Evolutionary conservation across 1,139 yeast genomes (phyloP).

Genomic region (Protomyces inundatus): DNA sequence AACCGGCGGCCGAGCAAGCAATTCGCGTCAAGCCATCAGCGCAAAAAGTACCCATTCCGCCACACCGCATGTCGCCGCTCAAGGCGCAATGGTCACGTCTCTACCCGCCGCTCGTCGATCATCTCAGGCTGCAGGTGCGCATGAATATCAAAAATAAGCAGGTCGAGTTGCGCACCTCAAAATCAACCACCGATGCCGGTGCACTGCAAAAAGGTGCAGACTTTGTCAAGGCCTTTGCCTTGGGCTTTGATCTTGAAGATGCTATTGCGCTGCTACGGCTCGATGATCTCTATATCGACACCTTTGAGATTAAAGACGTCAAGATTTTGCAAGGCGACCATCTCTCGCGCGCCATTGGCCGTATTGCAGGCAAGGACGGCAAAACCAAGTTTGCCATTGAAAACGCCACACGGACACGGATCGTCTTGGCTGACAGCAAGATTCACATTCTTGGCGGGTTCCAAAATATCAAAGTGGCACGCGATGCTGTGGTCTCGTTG

Average conservation of each 20-base stretch:
- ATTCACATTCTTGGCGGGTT: conserved; percentile 96
- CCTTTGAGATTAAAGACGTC: conserved; percentile 94
- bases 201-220: conserved; percentile 98
- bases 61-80: conserved; percentile 92
- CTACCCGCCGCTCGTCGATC: conserved; percentile 93
- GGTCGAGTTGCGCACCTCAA: conserved; percentile 79
- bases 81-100: conserved; percentile 86
- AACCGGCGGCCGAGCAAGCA: conserved; percentile 56
- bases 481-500: conserved; percentile 90
- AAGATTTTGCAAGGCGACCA: conserved; percentile 94
- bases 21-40: conserved; percentile 72
- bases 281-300: conserved; percentile 93
- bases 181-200: conserved; percentile 79
- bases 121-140: conserved; percentile 86
- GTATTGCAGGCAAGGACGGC: conserved; percentile 99
- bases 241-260: conserved; percentile 95
- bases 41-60: conserved; percentile 89
- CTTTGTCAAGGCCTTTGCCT: conserved; percentile 85
- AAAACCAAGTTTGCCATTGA: conserved; percentile 97
- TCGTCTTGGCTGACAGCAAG: conserved; percentile 91
- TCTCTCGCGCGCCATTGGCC: conserved; percentile 95
- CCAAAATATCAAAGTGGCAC: conserved; percentile 93
- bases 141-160: conserved; percentile 79
- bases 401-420: conserved; percentile 96
- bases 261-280: conserved; percentile 89